These are phyloP conservation scores for Fusarium sp. DNA, from an alignment of 2,329 filamentous ascomycete genomes.

Conservation along the genomic window DNA sequence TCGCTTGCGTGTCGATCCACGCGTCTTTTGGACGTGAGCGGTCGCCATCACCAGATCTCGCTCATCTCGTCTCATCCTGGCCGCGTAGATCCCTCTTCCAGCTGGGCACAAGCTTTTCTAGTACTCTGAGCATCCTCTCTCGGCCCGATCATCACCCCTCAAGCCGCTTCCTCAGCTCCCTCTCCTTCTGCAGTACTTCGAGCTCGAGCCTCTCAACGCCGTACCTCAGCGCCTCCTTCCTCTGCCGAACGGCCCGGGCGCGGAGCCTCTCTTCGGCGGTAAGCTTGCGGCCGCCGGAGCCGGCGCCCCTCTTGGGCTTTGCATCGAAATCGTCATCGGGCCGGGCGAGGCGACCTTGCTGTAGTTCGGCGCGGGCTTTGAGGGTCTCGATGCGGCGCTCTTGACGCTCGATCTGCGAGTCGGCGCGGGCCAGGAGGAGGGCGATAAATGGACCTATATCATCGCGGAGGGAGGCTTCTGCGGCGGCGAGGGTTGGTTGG, in stretches of 20 bases:
- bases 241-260: constrained; percentile 75
- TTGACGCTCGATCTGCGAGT: constrained; percentile 84
- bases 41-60: background rate
- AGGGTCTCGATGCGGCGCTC: constrained; percentile 85
- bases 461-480: constrained; percentile 85
- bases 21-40: constrained; percentile 2
- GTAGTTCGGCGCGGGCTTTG: constrained; percentile 84
- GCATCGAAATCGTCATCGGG: constrained; percentile 39
- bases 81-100: background rate
- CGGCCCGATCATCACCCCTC: constrained; percentile 47
- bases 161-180: constrained; percentile 66
- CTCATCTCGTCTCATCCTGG: background rate
- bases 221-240: constrained; percentile 88
- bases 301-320: constrained; percentile 35
- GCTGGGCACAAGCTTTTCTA: background rate
- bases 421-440: constrained; percentile 82
- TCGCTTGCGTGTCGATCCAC: constrained; percentile 24
- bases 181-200: constrained; percentile 82
- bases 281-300: constrained; percentile 53
- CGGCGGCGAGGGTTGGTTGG: constrained; percentile 82
- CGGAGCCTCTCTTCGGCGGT: constrained; percentile 65
- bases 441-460: constrained; percentile 91
- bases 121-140: background rate
- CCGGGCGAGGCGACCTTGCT: constrained; percentile 73
- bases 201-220: constrained; percentile 87